Percentiles rank a stretch among this genome's conserved stretches.
These are phyloP conservation scores for Eucalyptus guilfoylei DNA, from an alignment of 345 rosid species.

Conservation along the genomic window DNA sequence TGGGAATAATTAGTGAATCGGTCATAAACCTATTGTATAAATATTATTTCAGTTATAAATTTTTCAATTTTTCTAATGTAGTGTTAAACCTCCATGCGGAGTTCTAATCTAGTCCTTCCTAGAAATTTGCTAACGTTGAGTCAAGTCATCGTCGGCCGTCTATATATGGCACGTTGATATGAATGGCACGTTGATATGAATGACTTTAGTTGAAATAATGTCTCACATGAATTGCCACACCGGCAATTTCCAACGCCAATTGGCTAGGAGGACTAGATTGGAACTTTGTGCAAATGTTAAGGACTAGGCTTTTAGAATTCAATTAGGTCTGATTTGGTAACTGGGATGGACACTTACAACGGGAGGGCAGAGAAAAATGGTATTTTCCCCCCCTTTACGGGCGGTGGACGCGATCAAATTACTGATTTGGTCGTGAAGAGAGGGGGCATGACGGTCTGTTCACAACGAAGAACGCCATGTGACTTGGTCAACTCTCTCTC, in stretches of 20 bases:
- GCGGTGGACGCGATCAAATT: not conserved
- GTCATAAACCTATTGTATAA: not conserved
- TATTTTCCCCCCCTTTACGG: not conserved
- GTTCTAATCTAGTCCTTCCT: not conserved
- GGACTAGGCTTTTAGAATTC: not conserved
- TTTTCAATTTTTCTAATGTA: not conserved
- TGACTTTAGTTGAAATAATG: not conserved
- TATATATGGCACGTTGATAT: fast-evolving
- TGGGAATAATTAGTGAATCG: not conserved
- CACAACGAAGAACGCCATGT: not conserved
- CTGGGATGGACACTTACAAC: not conserved
- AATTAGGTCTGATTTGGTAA: too few species aligned
- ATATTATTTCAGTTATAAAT: fast-evolving
- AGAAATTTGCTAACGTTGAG: not conserved
- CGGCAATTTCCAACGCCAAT: fast-evolving
- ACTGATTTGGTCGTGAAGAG: not conserved
- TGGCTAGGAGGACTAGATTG: not conserved
- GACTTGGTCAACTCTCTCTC: not conserved
- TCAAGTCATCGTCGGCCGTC: not conserved
- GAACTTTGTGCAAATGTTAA: not conserved
- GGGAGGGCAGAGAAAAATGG: not conserved
- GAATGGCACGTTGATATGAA: fast-evolving
- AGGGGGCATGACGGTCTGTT: not conserved
- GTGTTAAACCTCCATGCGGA: not conserved
- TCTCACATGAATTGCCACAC: not conserved